phyloP scores from a whole-genome alignment of 768 basidiomycete genomes.

The Termitomyces sp. region DNA sequence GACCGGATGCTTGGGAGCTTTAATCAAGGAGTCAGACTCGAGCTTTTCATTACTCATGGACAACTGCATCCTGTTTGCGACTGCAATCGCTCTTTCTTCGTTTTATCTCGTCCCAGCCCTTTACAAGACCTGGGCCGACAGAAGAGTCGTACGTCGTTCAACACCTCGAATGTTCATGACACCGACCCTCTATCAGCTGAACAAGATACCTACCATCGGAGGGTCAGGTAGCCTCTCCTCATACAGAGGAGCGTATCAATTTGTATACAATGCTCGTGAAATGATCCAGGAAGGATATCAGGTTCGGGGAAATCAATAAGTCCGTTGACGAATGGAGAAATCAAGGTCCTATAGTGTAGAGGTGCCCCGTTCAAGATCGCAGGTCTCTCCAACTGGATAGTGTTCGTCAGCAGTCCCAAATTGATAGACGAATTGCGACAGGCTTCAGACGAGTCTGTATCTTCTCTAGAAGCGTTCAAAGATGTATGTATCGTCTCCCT shows the following conservation, averaged over 20 bases:
- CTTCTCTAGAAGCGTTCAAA: conserved; percentile 22
- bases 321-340: neutral
- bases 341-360: conserved; percentile 6
- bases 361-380: conserved; percentile 36
- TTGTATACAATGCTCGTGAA: conserved; percentile 17
- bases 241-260: conserved; percentile 24
- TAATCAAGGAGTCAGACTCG: neutral
- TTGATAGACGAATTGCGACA: conserved; percentile 49
- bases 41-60: neutral
- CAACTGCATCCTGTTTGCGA: neutral
- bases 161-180: neutral
- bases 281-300: conserved; percentile 30
- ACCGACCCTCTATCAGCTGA: conserved; percentile 7
- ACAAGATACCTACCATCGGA: conserved; percentile 28
- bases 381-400: conserved; percentile 38
- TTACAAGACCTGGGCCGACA: conserved; percentile 4
- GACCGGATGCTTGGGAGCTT: neutral
- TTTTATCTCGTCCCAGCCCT: neutral
- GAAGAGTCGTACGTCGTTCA: neutral
- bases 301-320: conserved; percentile 9
- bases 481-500: conserved; percentile 19
- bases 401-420: conserved; percentile 37
- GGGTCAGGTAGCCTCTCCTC: conserved; percentile 27
- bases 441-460: conserved; percentile 27
- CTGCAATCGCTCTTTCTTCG: neutral